Conservation (phyloP, 371 early-diverging fungal species). For the Actinomucor elegans region DNA sequence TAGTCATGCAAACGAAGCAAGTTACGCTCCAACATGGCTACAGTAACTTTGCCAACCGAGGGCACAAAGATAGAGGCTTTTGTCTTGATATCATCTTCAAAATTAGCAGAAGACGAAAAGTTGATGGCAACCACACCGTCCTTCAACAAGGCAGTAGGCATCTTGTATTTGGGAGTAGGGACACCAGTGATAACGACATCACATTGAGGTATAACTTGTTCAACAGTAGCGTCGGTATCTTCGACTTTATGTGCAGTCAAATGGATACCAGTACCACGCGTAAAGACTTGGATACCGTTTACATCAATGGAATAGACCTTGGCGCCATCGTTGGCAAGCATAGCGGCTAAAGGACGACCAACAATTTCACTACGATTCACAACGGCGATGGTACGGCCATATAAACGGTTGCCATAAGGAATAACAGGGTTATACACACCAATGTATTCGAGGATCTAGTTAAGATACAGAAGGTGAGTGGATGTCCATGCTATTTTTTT, state of each 20-base stretch:
- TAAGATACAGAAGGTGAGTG: too few species aligned
- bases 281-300: constrained; percentile 84
- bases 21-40: constrained; percentile 95
- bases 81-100: constrained; percentile 82
- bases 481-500: too few species aligned
- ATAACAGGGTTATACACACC: constrained; percentile 91
- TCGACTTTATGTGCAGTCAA: constrained; percentile 79
- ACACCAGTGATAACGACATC: constrained; percentile 98
- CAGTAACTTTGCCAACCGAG: constrained; percentile 96
- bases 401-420: constrained; percentile 91
- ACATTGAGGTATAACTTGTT: constrained; percentile 78
- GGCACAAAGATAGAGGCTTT: constrained; percentile 93
- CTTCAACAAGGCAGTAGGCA: constrained; percentile 80
- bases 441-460: constrained; percentile 88
- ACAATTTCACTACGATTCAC: constrained; percentile 97
- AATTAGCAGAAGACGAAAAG: constrained; percentile 91
- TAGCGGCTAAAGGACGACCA: constrained; percentile 95
- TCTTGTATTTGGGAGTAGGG: constrained; percentile 83
- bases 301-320: constrained; percentile 94
- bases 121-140: constrained; percentile 96
- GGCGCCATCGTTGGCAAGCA: constrained; percentile 97
- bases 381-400: constrained; percentile 90
- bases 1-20: constrained; percentile 83
- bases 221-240: constrained; percentile 68
- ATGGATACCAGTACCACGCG: constrained; percentile 79